A percentile compares a stretch with the other conserved stretches of the same genome.
Conservation (phyloP, 192 early-diverging fungal genomes). For the Umbelopsis ramanniana region DNA sequence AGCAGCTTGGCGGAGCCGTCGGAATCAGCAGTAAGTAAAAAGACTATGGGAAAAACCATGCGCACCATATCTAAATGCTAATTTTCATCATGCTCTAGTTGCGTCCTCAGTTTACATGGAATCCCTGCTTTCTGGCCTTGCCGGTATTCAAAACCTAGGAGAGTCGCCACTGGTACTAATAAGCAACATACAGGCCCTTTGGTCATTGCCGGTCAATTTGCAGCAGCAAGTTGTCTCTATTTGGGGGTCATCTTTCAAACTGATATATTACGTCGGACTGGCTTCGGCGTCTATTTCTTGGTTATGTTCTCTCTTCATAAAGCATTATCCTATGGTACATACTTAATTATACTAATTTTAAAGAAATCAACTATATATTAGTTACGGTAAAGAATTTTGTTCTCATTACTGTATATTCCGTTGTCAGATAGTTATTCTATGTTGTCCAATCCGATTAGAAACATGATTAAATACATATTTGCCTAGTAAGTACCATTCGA, state of each 20-base stretch:
- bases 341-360: background rate
- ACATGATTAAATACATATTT: too few species aligned
- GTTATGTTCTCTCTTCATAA: background rate
- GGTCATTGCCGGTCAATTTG: background rate
- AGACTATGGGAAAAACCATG: background rate
- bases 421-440: too few species aligned
- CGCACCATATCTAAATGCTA: background rate
- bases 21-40: conserved; percentile 1
- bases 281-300: conserved; percentile 4
- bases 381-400: too few species aligned
- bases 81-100: background rate
- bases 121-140: background rate
- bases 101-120: conserved; percentile 8
- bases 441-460: too few species aligned
- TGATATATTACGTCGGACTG: background rate
- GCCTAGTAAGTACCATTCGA: too few species aligned
- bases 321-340: background rate
- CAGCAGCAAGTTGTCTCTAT: background rate
- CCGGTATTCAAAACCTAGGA: background rate
- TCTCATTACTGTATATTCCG: too few species aligned
- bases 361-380: too few species aligned
- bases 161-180: background rate
- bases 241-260: background rate
- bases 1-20: conserved; percentile 7
- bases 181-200: conserved; percentile 1